These are phyloP conservation scores for Arctium lappa DNA, from an alignment of 129 eudicot genomes.

Conservation along the genomic window DNA sequence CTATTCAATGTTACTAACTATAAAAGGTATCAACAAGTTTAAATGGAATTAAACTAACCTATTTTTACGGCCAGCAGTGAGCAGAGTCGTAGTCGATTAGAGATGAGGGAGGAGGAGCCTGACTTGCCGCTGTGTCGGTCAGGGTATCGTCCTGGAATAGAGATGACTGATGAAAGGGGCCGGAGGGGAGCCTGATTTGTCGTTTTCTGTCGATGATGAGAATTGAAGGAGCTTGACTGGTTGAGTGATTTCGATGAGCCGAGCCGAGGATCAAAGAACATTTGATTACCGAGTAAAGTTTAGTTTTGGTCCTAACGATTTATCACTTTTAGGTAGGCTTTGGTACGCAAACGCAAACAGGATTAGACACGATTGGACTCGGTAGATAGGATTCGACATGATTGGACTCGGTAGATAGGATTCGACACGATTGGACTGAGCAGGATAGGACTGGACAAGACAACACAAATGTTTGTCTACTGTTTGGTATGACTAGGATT, in stretches of 20 bases:
- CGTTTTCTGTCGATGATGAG: neutral
- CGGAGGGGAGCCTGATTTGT: neutral
- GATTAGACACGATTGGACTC: too few relatives aligned
- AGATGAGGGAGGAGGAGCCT: neutral
- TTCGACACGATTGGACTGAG: too few relatives aligned
- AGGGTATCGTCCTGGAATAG: neutral
- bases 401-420: too few relatives aligned
- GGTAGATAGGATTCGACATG: too few relatives aligned
- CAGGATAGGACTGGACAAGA: too few relatives aligned
- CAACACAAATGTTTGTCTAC: too few relatives aligned
- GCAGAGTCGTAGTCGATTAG: neutral
- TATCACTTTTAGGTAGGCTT: too few relatives aligned
- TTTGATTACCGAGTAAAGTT: too few relatives aligned
- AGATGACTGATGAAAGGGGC: neutral
- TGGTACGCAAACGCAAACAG: too few relatives aligned
- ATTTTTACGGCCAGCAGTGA: neutral
- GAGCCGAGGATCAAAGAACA: neutral
- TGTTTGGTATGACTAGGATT: too few relatives aligned
- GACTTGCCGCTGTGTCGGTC: neutral
- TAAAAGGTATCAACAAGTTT: neutral
- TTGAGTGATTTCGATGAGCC: neutral
- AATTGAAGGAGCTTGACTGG: neutral
- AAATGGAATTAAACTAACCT: neutral
- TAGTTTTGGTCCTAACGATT: too few relatives aligned
- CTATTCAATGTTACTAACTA: neutral